phyloP scores from a whole-genome alignment of 805 yeast genomes.

The Kodamaea jinghongensis region DNA sequence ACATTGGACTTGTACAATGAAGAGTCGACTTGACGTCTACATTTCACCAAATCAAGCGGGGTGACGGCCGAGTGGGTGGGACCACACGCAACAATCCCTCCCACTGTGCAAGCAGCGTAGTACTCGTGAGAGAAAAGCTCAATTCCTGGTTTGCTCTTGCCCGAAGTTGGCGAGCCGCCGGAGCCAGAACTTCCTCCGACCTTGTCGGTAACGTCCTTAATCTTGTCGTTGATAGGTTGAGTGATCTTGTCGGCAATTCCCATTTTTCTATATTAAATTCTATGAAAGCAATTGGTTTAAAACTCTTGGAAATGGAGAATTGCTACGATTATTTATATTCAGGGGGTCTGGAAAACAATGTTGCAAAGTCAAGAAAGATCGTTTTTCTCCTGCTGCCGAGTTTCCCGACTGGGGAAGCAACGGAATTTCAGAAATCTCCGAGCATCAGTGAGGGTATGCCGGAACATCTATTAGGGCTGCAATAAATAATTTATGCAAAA shows the following conservation, averaged over 20 bases:
- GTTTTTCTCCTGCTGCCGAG: too few relatives aligned
- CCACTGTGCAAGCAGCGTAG: conserved; percentile 70
- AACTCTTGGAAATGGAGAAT: too few relatives aligned
- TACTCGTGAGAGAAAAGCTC: conserved; percentile 59
- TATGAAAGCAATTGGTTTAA: too few relatives aligned
- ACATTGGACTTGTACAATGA: conserved; percentile 68
- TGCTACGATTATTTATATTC: too few relatives aligned
- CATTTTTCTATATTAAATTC: conserved; percentile 2
- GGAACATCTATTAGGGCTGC: too few relatives aligned
- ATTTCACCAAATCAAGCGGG: conserved; percentile 90
- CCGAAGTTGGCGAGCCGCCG: background rate
- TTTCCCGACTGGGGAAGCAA: too few relatives aligned
- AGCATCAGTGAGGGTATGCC: too few relatives aligned
- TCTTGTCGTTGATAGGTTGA: conserved; percentile 30
- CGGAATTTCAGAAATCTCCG: too few relatives aligned
- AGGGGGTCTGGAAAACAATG: too few relatives aligned
- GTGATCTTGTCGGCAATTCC: conserved; percentile 27
- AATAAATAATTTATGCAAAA: too few relatives aligned
- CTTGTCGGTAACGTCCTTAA: conserved; percentile 18
- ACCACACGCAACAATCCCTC: conserved; percentile 88
- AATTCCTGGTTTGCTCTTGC: conserved; percentile 25
- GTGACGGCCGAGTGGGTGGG: conserved; percentile 94
- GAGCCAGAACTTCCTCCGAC: conserved; percentile 8
- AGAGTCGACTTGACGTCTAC: conserved; percentile 86
- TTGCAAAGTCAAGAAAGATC: too few relatives aligned